Evolutionary conservation across 2,329 filamentous ascomycete genomes (phyloP), one percentile per base, ranked within the genome.

Genomic region (Cladorrhinum sp.): DNA sequence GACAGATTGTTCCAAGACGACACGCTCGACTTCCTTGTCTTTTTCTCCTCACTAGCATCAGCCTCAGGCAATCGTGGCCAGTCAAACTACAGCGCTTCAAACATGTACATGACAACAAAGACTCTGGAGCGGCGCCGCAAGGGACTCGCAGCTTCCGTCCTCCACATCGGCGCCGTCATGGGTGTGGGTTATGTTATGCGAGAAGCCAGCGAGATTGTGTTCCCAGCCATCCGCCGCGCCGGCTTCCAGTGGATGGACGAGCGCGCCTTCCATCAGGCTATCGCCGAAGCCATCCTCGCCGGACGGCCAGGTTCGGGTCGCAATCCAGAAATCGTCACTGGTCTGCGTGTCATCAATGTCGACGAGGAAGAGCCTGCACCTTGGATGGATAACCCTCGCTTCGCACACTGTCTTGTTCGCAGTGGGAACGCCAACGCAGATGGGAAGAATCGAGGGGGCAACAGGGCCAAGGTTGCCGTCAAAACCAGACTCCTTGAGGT

Each of bases 91-190:
- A 20, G 12, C 4, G 57, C 60, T 1, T 62, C 62, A 25, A 67
- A 67, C 64, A 62, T 63, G 2, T 83, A 73, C 68, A 76, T 82
- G 72, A 65, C 64, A 7, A 64, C 64, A 1, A 65, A 83, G 0
- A 75, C 73, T 1, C 25, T 67, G 0, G 32, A 64, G 24, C 58
- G 66, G 0, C 55, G 61, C 7, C 12, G 29, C 6, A 32, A 53
- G 1, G 65, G 65, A 9, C 45, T 65, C 1, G 60, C 64, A 7
- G 62, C 55, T 1, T 63, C 60, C 1, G 54, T 62, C 20, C 20
- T 67, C 22, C 7, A 66, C 52, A 49, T 66, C 4, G 62, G 62
- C 13, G 12, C 48, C 10, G 24, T 67, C 6, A 18, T 60, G 1
- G 62, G 58, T 18, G 52, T 64, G 8, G 62, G 60, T 2, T 60